A percentile compares a stretch with the other conserved stretches of the same genome.
Conservation (phyloP, 2,329 filamentous ascomycete genomes). For the Colletotrichum incanum region DNA sequence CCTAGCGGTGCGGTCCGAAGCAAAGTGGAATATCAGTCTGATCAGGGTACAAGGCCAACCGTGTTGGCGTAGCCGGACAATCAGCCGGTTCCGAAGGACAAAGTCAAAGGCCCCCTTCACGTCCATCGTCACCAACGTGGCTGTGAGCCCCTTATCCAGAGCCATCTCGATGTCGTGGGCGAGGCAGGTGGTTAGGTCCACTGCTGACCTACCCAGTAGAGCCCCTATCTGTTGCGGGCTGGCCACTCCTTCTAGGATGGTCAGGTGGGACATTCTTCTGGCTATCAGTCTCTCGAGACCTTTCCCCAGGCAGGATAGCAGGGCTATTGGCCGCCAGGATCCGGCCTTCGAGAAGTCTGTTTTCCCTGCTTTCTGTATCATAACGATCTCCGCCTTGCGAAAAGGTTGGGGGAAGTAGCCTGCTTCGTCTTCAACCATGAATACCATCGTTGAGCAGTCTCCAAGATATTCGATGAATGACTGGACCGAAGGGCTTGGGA, state of each 20-base stretch:
- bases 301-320: slow-evolving; percentile 9
- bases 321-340: slow-evolving; percentile 40
- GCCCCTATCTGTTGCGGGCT: slow-evolving; percentile 27
- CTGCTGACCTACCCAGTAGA: slow-evolving; percentile 12
- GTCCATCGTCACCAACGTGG: slow-evolving; percentile 30
- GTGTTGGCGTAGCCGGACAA: background rate
- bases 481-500: no score
- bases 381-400: slow-evolving; percentile 29
- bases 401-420: slow-evolving; percentile 32
- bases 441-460: no score
- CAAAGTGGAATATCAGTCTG: background rate
- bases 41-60: slow-evolving; percentile 18
- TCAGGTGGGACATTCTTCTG: slow-evolving; percentile 13
- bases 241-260: slow-evolving; percentile 2
- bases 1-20: background rate
- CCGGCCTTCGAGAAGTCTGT: background rate
- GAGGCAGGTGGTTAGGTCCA: background rate
- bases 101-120: slow-evolving; percentile 38
- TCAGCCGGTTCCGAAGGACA: slow-evolving; percentile 21
- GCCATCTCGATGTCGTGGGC: slow-evolving; percentile 34
- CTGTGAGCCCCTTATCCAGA: slow-evolving; percentile 6
- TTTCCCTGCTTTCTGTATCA: slow-evolving; percentile 34
- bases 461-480: no score
- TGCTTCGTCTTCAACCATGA: background rate
- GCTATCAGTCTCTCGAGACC: slow-evolving; percentile 37